Conservation (phyloP, 768 basidiomycete genomes). For the Hygrophoropsis aurantiaca region DNA sequence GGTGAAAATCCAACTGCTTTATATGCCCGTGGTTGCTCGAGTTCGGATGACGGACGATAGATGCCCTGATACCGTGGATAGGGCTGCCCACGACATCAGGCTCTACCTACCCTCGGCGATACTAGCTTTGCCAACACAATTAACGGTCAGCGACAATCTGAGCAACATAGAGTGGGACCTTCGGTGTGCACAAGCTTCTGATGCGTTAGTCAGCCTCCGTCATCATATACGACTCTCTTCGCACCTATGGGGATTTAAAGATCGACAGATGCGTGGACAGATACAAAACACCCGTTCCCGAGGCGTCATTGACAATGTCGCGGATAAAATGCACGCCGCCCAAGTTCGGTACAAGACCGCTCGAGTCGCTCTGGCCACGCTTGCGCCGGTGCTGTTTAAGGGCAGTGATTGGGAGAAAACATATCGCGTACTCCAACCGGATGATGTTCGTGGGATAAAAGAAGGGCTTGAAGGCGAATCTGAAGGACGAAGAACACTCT, state of each 20-base stretch:
- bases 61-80: not conserved
- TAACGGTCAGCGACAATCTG: not conserved
- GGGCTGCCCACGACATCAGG: not conserved
- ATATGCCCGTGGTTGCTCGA: not conserved
- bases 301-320: not conserved
- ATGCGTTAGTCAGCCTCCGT: conserved; percentile 4
- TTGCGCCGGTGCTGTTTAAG: not conserved
- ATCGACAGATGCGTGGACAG: conserved; percentile 7
- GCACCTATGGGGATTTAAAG: conserved; percentile 4
- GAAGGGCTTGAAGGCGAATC: no score
- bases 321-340: not conserved
- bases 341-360: not conserved
- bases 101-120: conserved; percentile 6
- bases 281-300: conserved; percentile 4
- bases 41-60: not conserved
- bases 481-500: not conserved
- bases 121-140: not conserved
- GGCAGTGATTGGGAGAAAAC: not conserved
- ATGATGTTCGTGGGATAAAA: not conserved
- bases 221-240: conserved; percentile 5
- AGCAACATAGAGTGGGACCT: not conserved
- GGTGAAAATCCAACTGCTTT: not conserved
- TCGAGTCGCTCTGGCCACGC: not conserved
- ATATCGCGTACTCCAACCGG: not conserved
- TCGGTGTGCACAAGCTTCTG: conserved; percentile 5